Conservation (phyloP, 2,329 filamentous ascomycete species). For the Nothophaeocryptopus gaeumannii region DNA sequence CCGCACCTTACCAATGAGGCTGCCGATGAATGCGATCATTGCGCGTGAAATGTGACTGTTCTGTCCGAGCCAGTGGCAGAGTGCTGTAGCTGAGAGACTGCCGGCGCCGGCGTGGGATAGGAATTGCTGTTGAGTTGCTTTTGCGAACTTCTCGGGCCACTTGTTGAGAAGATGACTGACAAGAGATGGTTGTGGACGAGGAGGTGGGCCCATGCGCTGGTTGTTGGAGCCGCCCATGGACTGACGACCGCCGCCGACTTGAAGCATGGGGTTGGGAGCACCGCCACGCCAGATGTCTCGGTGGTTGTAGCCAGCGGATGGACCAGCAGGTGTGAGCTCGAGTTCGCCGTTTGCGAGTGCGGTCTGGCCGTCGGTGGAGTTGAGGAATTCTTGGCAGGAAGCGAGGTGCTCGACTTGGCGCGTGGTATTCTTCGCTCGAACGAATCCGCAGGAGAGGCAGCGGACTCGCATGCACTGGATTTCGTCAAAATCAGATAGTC, state of each 20-base stretch:
- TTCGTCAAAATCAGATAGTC: not conserved
- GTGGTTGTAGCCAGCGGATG: slow-evolving; percentile 9
- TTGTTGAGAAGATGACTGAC: slow-evolving; percentile 57
- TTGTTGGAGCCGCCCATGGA: slow-evolving; percentile 15
- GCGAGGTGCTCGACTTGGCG: slow-evolving; percentile 52
- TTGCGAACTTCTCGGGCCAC: slow-evolving; percentile 47
- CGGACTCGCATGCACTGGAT: slow-evolving; percentile 49
- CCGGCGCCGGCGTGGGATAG: slow-evolving; percentile 64
- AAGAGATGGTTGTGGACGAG: slow-evolving; percentile 45
- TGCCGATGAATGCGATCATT: slow-evolving; percentile 65
- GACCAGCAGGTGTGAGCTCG: slow-evolving; percentile 18
- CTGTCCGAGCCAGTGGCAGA: slow-evolving; percentile 68
- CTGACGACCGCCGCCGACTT: slow-evolving; percentile 38
- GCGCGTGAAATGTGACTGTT: slow-evolving; percentile 69
- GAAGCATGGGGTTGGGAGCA: slow-evolving; percentile 49
- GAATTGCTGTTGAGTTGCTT: slow-evolving; percentile 65
- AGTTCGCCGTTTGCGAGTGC: slow-evolving; percentile 30
- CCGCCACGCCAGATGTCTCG: slow-evolving; percentile 44
- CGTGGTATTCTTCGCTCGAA: slow-evolving; percentile 51
- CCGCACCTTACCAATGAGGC: slow-evolving; percentile 61
- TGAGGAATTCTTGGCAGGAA: slow-evolving; percentile 45
- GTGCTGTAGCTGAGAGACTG: slow-evolving; percentile 52
- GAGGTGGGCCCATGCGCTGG: slow-evolving; percentile 17
- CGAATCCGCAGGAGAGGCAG: slow-evolving; percentile 49
- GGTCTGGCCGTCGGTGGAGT: slow-evolving; percentile 44